Percentiles rank a stretch among this genome's conserved stretches.
These are phyloP conservation scores for Akanthomyces muscarius DNA, from an alignment of 2,329 filamentous ascomycete species.

Conservation along the genomic window DNA sequence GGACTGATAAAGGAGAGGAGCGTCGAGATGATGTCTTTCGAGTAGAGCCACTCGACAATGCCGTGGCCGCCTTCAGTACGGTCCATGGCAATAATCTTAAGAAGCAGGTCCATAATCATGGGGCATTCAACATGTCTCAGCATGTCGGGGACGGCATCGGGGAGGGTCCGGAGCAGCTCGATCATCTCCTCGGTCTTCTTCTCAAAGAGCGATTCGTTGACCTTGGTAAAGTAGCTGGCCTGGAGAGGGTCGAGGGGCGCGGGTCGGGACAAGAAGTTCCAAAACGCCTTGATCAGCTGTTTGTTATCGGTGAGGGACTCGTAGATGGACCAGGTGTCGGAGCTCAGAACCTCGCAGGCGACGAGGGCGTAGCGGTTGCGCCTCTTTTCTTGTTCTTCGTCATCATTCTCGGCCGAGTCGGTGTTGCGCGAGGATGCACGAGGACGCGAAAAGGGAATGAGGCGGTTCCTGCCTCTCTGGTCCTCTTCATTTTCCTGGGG, in stretches of 20 bases:
- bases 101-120: constrained; percentile 94
- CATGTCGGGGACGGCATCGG: constrained; percentile 77
- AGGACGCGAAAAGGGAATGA: constrained; percentile 47
- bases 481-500: constrained; percentile 49
- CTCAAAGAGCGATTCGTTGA: constrained; percentile 95
- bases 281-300: constrained; percentile 75
- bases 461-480: constrained; percentile 42
- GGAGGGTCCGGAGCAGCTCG: constrained; percentile 77
- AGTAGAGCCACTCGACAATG: constrained; percentile 95
- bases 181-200: constrained; percentile 99
- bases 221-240: constrained; percentile 97
- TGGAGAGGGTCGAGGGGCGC: constrained; percentile 87
- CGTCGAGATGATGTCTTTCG: constrained; percentile 80
- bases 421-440: constrained; percentile 51
- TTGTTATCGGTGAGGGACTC: constrained; percentile 87
- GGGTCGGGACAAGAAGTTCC: constrained; percentile 81
- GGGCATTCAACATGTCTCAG: constrained; percentile 93
- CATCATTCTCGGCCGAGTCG: constrained; percentile 45
- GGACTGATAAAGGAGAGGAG: constrained; percentile 83
- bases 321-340: constrained; percentile 94
- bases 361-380: constrained; percentile 92
- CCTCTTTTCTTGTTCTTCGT: constrained; percentile 82
- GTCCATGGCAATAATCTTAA: constrained; percentile 96
- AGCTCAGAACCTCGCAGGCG: constrained; percentile 87
- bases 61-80: constrained; percentile 87